Conservation (phyloP, 352 stramenopile species). For the Phytophthora europaea region DNA sequence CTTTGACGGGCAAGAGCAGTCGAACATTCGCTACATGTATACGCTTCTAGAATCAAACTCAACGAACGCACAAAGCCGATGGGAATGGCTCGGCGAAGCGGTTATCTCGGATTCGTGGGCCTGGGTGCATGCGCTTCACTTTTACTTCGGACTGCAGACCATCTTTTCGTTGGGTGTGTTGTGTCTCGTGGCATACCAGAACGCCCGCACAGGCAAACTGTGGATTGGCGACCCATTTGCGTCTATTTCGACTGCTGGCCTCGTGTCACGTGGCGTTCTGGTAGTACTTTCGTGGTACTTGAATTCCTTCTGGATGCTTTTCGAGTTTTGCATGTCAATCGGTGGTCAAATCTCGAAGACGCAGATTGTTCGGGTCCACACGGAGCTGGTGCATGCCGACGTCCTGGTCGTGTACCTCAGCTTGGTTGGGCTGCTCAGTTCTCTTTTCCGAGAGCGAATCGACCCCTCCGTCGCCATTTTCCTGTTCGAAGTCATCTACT, state of each 20-base stretch:
- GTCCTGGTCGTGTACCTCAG: slow-evolving; percentile 40
- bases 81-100: slow-evolving; percentile 33
- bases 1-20: slow-evolving; percentile 41
- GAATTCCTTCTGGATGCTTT: slow-evolving; percentile 47
- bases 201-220: slow-evolving; percentile 36
- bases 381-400: slow-evolving; percentile 44
- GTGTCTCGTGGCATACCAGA: slow-evolving; percentile 38
- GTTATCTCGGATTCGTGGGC: slow-evolving; percentile 43
- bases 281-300: slow-evolving; percentile 47
- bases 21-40: slow-evolving; percentile 41
- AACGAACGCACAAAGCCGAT: slow-evolving; percentile 19
- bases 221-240: slow-evolving; percentile 60
- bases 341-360: slow-evolving; percentile 26
- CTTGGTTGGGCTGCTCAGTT: slow-evolving; percentile 31
- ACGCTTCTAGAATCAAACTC: slow-evolving; percentile 28
- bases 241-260: slow-evolving; percentile 37
- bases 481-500: slow-evolving; percentile 39
- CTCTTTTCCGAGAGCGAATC: slow-evolving; percentile 34
- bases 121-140: slow-evolving; percentile 49
- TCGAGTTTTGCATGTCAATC: slow-evolving; percentile 40
- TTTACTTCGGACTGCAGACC: slow-evolving; percentile 43
- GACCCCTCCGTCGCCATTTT: slow-evolving; percentile 36
- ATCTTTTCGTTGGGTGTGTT: slow-evolving; percentile 44
- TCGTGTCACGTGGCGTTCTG: slow-evolving; percentile 31
- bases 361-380: slow-evolving; percentile 35